Base-by-base conservation (phyloP, 2,329 filamentous ascomycete species). In the Diaporthe citriasiana region DNA sequence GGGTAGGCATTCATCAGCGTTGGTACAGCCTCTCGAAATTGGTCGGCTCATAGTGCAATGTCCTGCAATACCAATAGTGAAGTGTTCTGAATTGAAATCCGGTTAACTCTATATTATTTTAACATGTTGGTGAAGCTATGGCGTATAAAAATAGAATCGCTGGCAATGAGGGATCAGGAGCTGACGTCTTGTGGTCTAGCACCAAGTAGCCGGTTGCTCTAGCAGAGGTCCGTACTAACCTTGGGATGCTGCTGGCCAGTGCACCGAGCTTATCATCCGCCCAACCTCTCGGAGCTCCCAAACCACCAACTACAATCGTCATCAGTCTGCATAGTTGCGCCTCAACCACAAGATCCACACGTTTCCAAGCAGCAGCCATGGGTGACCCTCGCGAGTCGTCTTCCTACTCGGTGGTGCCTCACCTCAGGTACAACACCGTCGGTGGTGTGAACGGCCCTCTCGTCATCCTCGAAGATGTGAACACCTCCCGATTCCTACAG, bases 391-490 rank as follows among this genome's bases (percentile, higher is more conserved):
- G 89, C 82, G 88, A 89, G 79, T 68, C 74, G n/a, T 86, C 89
- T 76, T 89, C 89, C 77, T 91, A 91, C 84, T 89, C 88, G 76
- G 85, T 91, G 79, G 83, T 87, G 78, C 89, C 89, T 75, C 86
- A 89, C 80, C 85, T 98, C 86, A 92, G 93, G 81, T 99, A 99
- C 91, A 99, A 99, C 89, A 99, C 97, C 80, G 95, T 99, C 83
- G 94, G 95, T 82, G 96, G 96, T 88, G 93, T 99, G 86, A 99
- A 99, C 87, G 97, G 97, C 75, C 97, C 97, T 81, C 91, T 99
- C 85, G 97, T 99, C 82, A 96, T 99, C 82, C 91, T 99, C 79
- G 97, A 98, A 84, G 97, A 97, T 90, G 96, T 86, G 75, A 63
- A 74, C 59, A 76, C 60, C 63, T 71, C 38, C 73, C 63, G 51